A percentile compares a stretch with the other conserved stretches of the same genome.
Evolutionary conservation across 2,329 filamentous ascomycete genomes (phyloP).

Genomic region (Ascochyta koolunga): DNA sequence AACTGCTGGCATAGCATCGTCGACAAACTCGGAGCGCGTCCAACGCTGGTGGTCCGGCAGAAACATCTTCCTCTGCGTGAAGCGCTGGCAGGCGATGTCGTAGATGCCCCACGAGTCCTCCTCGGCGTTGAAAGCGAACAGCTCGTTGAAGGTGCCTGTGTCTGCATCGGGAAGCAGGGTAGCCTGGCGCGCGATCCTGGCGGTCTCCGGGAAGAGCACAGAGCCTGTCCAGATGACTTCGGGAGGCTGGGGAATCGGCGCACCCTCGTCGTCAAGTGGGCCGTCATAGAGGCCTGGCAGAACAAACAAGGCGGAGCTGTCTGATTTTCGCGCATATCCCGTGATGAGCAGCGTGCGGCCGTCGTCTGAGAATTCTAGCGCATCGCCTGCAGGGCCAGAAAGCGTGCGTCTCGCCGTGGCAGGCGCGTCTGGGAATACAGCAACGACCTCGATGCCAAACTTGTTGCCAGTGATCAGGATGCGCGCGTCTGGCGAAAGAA

Average conservation of each 20-base stretch:
- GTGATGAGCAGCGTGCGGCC: conserved; percentile 49
- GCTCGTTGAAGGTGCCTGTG: conserved; percentile 47
- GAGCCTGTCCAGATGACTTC: conserved; percentile 48
- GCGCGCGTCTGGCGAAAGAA: conserved; percentile 79
- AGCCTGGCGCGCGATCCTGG: conserved; percentile 47
- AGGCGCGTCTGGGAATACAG: conserved; percentile 66
- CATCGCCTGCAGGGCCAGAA: conserved; percentile 45
- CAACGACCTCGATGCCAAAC: conserved; percentile 86
- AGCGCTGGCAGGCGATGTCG: conserved; percentile 47
- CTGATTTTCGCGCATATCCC: conserved; percentile 43
- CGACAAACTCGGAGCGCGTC: conserved; percentile 48
- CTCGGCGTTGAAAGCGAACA: conserved; percentile 50
- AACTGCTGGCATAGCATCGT: conserved; percentile 50
- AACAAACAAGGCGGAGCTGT: conserved; percentile 46
- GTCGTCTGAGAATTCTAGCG: conserved; percentile 49
- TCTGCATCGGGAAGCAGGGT: conserved; percentile 47
- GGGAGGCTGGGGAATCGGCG: conserved; percentile 44
- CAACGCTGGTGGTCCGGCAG: conserved; percentile 47
- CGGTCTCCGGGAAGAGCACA: conserved; percentile 50
- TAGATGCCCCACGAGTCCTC: conserved; percentile 51
- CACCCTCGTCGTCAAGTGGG: conserved; percentile 49
- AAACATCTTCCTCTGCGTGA: conserved; percentile 48
- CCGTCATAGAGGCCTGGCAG: conserved; percentile 49
- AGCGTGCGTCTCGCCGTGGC: conserved; percentile 45
- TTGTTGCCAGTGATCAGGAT: conserved; percentile 86